These are phyloP conservation scores for Arthroderma sp. DNA, from an alignment of 2,329 filamentous ascomycete genomes.

Conservation along the genomic window DNA sequence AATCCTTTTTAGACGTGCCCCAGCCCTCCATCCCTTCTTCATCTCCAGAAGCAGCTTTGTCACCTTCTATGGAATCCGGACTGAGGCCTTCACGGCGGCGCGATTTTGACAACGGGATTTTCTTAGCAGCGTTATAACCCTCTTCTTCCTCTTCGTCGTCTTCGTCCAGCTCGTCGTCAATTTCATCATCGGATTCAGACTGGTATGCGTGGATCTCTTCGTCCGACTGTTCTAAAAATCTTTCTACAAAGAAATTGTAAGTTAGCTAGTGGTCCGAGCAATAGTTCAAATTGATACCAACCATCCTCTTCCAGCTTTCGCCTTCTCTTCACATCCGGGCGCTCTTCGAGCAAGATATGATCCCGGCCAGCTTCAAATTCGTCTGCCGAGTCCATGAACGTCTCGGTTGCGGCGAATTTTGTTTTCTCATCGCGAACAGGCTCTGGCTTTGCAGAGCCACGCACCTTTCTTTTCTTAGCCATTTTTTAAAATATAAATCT, in stretches of 20 bases:
- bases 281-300: background rate
- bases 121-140: conserved; percentile 14
- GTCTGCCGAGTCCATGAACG: conserved; percentile 87
- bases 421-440: conserved; percentile 19
- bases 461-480: conserved; percentile 56
- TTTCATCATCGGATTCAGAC: conserved; percentile 32
- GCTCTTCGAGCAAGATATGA: conserved; percentile 73
- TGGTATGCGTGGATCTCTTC: conserved; percentile 49
- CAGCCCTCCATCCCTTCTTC: conserved; percentile 57
- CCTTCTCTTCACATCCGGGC: conserved; percentile 61
- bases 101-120: conserved; percentile 12
- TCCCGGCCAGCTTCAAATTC: conserved; percentile 83
- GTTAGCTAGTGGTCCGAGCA: conserved; percentile 10
- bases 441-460: conserved; percentile 38
- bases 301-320: conserved; percentile 57
- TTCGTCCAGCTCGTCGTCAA: conserved; percentile 24
- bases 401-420: conserved; percentile 41
- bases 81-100: conserved; percentile 12
- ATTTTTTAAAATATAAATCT: conserved; percentile 20
- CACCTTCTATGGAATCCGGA: conserved; percentile 16
- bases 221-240: conserved; percentile 45
- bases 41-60: conserved; percentile 30
- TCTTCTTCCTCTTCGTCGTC: conserved; percentile 24
- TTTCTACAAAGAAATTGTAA: conserved; percentile 29
- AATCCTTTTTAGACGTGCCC: conserved; percentile 78